These are phyloP conservation scores for Kuraishia capsulata DNA, from an alignment of 805 yeast species.

Conservation along the genomic window DNA sequence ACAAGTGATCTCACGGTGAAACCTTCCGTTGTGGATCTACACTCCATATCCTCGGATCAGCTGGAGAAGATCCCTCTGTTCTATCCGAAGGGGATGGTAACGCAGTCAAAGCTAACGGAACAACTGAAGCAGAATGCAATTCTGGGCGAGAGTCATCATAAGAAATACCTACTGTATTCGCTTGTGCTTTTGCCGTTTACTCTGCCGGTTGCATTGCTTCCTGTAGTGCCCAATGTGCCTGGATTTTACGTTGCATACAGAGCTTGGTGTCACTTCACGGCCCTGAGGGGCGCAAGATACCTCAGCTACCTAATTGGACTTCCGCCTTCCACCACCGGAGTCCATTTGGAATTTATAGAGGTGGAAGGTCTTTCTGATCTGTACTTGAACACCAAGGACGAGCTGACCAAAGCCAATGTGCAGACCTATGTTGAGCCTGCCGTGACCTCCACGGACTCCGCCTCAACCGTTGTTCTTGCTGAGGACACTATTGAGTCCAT, in stretches of 20 bases:
- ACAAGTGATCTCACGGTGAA: slow-evolving; percentile 2
- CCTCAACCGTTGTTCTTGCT: slow-evolving; percentile 35
- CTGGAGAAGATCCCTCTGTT: slow-evolving; percentile 34
- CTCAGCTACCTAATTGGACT: slow-evolving; percentile 44
- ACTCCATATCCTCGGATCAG: slow-evolving; percentile 12
- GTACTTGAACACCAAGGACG: slow-evolving; percentile 9
- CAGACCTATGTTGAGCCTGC: slow-evolving; percentile 6
- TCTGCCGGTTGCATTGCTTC: slow-evolving; percentile 70
- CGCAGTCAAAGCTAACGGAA: slow-evolving; percentile 16
- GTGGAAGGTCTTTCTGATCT: slow-evolving; percentile 22
- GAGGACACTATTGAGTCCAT: slow-evolving; percentile 36
- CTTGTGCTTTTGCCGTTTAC: slow-evolving; percentile 65
- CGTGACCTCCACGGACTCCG: slow-evolving; percentile 17
- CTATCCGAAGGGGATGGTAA: slow-evolving; percentile 34
- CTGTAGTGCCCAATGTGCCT: slow-evolving; percentile 87
- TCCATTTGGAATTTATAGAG: slow-evolving; percentile 25
- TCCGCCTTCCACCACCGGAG: slow-evolving; percentile 11
- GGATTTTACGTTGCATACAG: slow-evolving; percentile 81
- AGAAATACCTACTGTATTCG: slow-evolving; percentile 42
- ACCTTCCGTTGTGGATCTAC: slow-evolving; percentile 3
- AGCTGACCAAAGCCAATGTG: slow-evolving; percentile 10
- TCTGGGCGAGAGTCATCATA: slow-evolving; percentile 41
- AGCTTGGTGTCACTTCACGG: slow-evolving; percentile 77
- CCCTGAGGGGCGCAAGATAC: slow-evolving; percentile 66
- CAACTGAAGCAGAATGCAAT: slow-evolving; percentile 35